phyloP scores from a whole-genome alignment of 116 monocot species.

The Trichopus zeylanicus region DNA sequence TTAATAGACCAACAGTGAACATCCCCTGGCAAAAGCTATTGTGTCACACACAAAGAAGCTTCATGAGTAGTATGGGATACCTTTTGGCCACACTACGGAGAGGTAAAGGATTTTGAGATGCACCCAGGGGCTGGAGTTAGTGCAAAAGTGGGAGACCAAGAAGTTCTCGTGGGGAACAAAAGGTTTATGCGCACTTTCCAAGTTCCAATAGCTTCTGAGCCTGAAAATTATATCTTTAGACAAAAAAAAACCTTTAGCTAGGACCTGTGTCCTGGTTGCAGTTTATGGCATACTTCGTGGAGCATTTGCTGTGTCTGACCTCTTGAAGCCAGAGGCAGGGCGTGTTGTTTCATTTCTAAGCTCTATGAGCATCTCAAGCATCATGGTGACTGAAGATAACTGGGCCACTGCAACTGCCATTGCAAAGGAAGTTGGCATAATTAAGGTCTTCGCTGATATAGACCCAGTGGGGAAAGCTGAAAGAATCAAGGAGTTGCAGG shows the following conservation, averaged over 20 bases:
- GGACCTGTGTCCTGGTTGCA: slow-evolving; percentile 71
- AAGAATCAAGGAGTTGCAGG: slow-evolving; percentile 81
- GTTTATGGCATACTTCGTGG: slow-evolving; percentile 48
- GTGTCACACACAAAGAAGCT: slow-evolving; percentile 52
- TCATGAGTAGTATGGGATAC: slow-evolving; percentile 36
- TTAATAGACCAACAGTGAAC: slow-evolving; percentile 72
- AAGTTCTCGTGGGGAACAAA: slow-evolving; percentile 68
- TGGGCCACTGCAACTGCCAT: slow-evolving; percentile 62
- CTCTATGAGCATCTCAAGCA: slow-evolving; percentile 64
- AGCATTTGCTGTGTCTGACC: slow-evolving; percentile 76
- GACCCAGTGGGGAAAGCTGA: slow-evolving; percentile 80
- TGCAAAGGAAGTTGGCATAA: slow-evolving; percentile 63
- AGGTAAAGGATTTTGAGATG: slow-evolving; percentile 56
- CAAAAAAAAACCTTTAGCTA: slow-evolving; percentile 41
- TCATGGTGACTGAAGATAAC: slow-evolving; percentile 87
- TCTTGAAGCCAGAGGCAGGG: slow-evolving; percentile 67
- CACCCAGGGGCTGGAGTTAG: slow-evolving; percentile 69
- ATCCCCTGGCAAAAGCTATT: slow-evolving; percentile 70
- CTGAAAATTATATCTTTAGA: slow-evolving; percentile 45
- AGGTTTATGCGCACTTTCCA: slow-evolving; percentile 51
- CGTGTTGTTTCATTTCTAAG: slow-evolving; percentile 46
- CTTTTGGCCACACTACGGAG: slow-evolving; percentile 16
- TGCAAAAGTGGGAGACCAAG: slow-evolving; percentile 28
- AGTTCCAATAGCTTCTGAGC: slow-evolving; percentile 27
- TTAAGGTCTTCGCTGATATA: slow-evolving; percentile 64